Evolutionary conservation across 148 eudicot genomes (phyloP).

Genomic region (Beta vulgaris): DNA sequence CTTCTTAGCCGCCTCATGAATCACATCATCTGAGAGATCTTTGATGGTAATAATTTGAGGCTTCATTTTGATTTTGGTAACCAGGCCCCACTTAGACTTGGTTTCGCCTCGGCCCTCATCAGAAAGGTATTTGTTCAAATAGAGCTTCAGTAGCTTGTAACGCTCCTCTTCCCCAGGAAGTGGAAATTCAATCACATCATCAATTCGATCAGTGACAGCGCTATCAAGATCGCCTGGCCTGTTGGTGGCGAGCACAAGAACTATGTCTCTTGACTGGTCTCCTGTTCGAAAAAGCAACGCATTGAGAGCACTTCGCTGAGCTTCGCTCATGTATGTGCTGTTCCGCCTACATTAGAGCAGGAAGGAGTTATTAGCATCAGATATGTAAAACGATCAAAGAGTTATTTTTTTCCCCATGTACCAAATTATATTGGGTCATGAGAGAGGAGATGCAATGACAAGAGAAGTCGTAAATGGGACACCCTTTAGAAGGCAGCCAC

Average conservation of each 20-base stretch:
- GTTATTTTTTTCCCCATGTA: neutral
- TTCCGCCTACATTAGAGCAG: slow-evolving; percentile 56
- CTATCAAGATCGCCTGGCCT: slow-evolving; percentile 92
- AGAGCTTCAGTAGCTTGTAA: slow-evolving; percentile 74
- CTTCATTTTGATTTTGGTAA: slow-evolving; percentile 48
- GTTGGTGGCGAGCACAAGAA: slow-evolving; percentile 93
- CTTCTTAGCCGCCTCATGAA: slow-evolving; percentile 76
- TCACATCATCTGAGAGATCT: slow-evolving; percentile 68
- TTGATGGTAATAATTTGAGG: slow-evolving; percentile 58
- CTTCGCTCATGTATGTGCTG: slow-evolving; percentile 94
- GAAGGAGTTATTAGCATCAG: neutral
- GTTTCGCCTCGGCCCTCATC: slow-evolving; percentile 25
- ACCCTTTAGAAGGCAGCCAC: neutral
- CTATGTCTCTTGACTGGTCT: slow-evolving; percentile 93
- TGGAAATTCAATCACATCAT: slow-evolving; percentile 92
- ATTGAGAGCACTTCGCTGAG: slow-evolving; percentile 90
- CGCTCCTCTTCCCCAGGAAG: slow-evolving; percentile 92
- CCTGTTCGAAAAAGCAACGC: slow-evolving; percentile 93
- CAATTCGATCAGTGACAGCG: slow-evolving; percentile 91
- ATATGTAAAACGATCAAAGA: neutral
- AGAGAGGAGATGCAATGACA: neutral
- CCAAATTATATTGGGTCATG: neutral
- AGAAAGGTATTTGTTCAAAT: slow-evolving; percentile 60
- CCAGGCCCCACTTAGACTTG: slow-evolving; percentile 47
- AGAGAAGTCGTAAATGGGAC: no score